A percentile compares a stretch with the other conserved stretches of the same genome.
Evolutionary conservation across 768 basidiomycete species (phyloP).

Genomic region (Tremella yokohamensis): DNA sequence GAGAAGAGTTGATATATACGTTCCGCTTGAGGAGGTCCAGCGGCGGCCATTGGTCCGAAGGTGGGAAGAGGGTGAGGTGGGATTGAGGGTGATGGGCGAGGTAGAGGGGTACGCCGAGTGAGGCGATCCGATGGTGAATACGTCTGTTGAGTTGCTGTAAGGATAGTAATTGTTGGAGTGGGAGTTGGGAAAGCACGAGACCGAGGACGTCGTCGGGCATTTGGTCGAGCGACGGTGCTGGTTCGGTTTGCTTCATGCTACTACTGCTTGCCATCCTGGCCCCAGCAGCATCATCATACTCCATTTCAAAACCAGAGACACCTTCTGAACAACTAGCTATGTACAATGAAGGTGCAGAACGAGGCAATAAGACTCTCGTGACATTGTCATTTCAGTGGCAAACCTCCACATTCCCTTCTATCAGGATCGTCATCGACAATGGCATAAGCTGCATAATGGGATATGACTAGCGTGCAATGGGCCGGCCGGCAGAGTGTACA

Average conservation of each 20-base stretch:
- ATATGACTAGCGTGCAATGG: too few species aligned
- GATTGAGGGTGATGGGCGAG: slow-evolving; percentile 25
- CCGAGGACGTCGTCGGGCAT: not conserved
- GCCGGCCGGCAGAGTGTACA: not conserved
- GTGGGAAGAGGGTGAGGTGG: slow-evolving; percentile 19
- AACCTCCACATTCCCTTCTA: not conserved
- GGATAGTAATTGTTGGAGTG: not conserved
- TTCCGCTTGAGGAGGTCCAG: slow-evolving; percentile 17
- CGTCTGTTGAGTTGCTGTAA: not conserved
- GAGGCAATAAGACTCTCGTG: too few species aligned
- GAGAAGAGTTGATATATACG: slow-evolving; percentile 6
- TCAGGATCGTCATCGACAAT: too few species aligned
- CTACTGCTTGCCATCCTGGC: too few species aligned
- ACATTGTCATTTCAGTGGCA: not conserved
- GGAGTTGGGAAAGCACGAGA: not conserved
- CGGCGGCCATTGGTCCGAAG: slow-evolving; percentile 18
- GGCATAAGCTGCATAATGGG: too few species aligned
- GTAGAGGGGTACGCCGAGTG: slow-evolving; percentile 30
- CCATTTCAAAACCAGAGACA: too few species aligned
- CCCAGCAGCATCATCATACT: too few species aligned
- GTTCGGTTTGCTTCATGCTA: too few species aligned
- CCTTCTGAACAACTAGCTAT: too few species aligned
- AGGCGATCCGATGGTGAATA: slow-evolving; percentile 11
- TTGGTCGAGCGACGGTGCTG: not conserved
- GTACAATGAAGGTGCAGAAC: too few species aligned